Percentiles rank a stretch among this genome's conserved stretches.
These are phyloP conservation scores for Vitis rupestris DNA, from an alignment of 164 flowering plant genomes.

Conservation along the genomic window DNA sequence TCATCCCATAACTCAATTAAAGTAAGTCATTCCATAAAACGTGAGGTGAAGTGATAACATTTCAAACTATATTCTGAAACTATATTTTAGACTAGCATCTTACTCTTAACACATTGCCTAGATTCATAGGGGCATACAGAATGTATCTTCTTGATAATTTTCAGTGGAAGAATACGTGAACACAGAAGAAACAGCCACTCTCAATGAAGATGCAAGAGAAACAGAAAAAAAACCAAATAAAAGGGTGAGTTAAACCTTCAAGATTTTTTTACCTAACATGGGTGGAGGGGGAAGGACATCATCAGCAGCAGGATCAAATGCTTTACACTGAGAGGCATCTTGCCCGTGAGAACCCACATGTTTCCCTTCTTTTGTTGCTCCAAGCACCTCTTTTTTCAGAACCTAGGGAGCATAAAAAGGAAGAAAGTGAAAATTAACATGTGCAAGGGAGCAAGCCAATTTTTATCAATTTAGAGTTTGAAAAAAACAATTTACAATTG, in stretches of 20 bases:
- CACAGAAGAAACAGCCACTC: neutral
- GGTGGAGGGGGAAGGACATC: conserved; percentile 46
- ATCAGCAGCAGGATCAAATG: conserved; percentile 18
- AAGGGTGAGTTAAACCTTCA: neutral
- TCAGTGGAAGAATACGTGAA: too few relatives aligned
- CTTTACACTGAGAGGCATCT: conserved; percentile 22
- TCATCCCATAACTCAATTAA: too few relatives aligned
- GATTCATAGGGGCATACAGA: too few relatives aligned
- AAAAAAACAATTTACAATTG: neutral
- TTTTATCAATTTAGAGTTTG: neutral
- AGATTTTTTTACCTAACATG: conserved; percentile 42
- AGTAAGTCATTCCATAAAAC: too few relatives aligned
- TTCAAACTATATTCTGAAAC: too few relatives aligned
- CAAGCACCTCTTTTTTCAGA: conserved; percentile 13
- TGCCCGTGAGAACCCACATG: conserved; percentile 16
- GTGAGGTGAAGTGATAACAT: too few relatives aligned
- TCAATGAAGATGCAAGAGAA: too few relatives aligned
- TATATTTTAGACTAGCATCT: too few relatives aligned
- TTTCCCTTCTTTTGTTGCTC: conserved; percentile 13
- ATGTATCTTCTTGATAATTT: too few relatives aligned
- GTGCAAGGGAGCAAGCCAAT: neutral
- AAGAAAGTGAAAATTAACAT: neutral
- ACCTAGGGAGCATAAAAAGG: conserved; percentile 13
- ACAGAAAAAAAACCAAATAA: neutral
- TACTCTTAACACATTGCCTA: too few relatives aligned